Base-by-base conservation (phyloP, 306 rosid species). In the Pyrus bretschneideri region DNA sequence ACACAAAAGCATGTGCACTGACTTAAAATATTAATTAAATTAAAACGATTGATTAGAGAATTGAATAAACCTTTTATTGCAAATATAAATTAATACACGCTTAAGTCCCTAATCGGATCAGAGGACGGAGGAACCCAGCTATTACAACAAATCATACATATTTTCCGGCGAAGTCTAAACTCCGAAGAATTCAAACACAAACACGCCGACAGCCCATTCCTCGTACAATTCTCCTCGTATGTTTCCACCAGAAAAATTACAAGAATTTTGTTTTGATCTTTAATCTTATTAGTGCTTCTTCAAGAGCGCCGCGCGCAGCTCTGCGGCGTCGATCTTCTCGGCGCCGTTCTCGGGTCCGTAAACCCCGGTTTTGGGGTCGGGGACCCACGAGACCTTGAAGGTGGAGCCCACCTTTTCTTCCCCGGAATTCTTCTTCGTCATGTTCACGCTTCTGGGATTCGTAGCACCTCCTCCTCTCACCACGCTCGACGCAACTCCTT, bases 341-440 rank as follows among this genome's bases (percentile, higher is more conserved):
- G 23, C 61, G 30, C 73, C 76, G n/a, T 89, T 94, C 80, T 89
- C 98, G 0, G 97, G 98, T 7, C 79, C 83, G 78, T 94, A 94
- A 80, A 85, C 85, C 6, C 98, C 98, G 21, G 98, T 94, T 13
- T 85, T 88, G 4, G 98, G 98, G 57, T 92, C 93, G 2, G 98
- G 98, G 14, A 92, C 88, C 98, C 98, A 94, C 33, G 95, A 77
- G 12, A 85, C 97, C 83, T 90, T 92, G 75, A 79, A 83, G 27
- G 81, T 1, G 4, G 79, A 44, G 9, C 31, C 73, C 0, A 15
- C 78, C 11, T 51, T 71, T 33, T 84, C 87, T 38, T 90, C 96
- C 31, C 73, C 86, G 11, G 91, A 40, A 18, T 88, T 93, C 54
- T 88, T 93, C 58, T 79, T 78, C 75, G 57, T 62, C 46, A 78